Evolutionary conservation across 306 rosid genomes (phyloP).

Genomic region (Gynostemma pentaphyllum): DNA sequence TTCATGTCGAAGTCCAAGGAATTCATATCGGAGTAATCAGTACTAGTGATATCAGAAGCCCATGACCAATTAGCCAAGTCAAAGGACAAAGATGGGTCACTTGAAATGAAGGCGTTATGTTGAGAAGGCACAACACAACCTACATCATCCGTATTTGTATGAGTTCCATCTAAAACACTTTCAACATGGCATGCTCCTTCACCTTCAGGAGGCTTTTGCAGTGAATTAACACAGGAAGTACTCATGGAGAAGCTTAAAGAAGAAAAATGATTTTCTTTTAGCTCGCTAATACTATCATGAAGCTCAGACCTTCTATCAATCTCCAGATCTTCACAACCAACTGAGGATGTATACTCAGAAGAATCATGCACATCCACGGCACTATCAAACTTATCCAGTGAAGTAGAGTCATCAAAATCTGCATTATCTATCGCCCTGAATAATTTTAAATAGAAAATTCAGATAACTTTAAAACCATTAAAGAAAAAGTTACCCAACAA

Average conservation of each 20-base stretch:
- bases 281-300: slow-evolving; percentile 26
- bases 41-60: slow-evolving; percentile 18
- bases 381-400: slow-evolving; percentile 28
- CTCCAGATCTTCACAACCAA: slow-evolving; percentile 45
- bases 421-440: slow-evolving; percentile 32
- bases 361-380: slow-evolving; percentile 30
- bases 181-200: slow-evolving; percentile 22
- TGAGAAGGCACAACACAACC: slow-evolving; percentile 21
- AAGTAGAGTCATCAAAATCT: slow-evolving; percentile 47
- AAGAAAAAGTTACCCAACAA: slow-evolving; percentile 14
- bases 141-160: slow-evolving; percentile 23
- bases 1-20: slow-evolving; percentile 17
- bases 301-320: slow-evolving; percentile 28
- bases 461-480: slow-evolving; percentile 13
- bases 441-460: slow-evolving; percentile 18
- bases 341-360: slow-evolving; percentile 48
- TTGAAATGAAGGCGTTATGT: slow-evolving; percentile 18
- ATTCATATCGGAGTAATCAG: slow-evolving; percentile 15
- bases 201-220: slow-evolving; percentile 24
- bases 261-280: slow-evolving; percentile 37
- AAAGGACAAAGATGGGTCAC: slow-evolving; percentile 22
- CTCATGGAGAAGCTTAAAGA: slow-evolving; percentile 44
- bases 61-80: slow-evolving; percentile 26
- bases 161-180: slow-evolving; percentile 18
- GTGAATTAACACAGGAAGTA: slow-evolving; percentile 20